Base-by-base conservation (phyloP, 2,329 filamentous ascomycete species). In the Venturia nashicola region DNA sequence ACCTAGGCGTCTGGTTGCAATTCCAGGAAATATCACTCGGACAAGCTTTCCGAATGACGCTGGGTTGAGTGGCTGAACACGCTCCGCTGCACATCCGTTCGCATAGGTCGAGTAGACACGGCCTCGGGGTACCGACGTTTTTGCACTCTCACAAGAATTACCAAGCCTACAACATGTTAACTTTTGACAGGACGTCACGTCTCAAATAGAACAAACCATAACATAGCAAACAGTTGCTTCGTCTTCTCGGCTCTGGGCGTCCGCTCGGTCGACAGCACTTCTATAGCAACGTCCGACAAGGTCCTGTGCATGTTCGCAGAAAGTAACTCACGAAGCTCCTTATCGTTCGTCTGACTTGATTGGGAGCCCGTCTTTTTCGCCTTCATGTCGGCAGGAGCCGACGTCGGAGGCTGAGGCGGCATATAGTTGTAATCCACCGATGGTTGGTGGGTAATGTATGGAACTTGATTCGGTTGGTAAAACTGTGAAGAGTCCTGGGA, bases 1-100 rank as follows among this genome's bases (percentile, higher is more conserved):
- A 67, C 94, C 94, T 14, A 99, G 81, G 67, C 94, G 85, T 65
- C 94, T 84, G 40, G 94, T 99, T 76, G 96, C 93, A 27, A 99
- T 87, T 51, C 92, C 93, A 0, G 94, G 93, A 70, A 97, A 99
- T 61, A 99, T 88, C 46, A 99, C 93, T 40, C 94, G 86, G 42
- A 99, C 94, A 54, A 99, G 84, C 76, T 99, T 99, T 64, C 94
- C 94, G 76, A 99, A 99, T 36, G 93, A 97, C 11, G 94, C 94
- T 51, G 94, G 94, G 72, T 99, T 99, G 65, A 99, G 78, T 11
- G 96, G 92, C 0, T 94, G 95, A 46, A 97, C 95, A 71, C 92
- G 86, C 72, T 97, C 92, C 5, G 88, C 95, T 54, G 90, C 92
- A 75, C 94, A 99, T 67, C 90, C 86, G 34, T 90, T 91, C 59